Percentiles rank a stretch among this genome's conserved stretches.
These are phyloP conservation scores for Ophiocordyceps camponoti-floridani DNA, from an alignment of 2,329 filamentous ascomycete genomes.

Conservation along the genomic window DNA sequence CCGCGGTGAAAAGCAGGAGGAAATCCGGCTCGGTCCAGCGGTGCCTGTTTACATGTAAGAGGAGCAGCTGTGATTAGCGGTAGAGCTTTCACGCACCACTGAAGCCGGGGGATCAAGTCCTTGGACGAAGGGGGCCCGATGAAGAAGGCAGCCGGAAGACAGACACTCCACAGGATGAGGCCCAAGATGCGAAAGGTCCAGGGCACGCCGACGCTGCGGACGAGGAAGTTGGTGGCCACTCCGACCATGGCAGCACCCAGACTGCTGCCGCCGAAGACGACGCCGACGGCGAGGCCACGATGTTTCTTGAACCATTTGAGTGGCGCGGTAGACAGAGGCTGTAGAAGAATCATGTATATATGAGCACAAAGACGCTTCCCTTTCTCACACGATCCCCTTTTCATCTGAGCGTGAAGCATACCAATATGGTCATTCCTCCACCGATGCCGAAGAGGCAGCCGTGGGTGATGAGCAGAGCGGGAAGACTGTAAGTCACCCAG, in stretches of 20 bases:
- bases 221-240: conserved; percentile 7
- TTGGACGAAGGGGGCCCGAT: conserved; percentile 5
- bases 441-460: conserved; percentile 11
- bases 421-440: conserved; percentile 9
- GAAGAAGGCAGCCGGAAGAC: conserved; percentile 10
- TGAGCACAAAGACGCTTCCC: too few species aligned
- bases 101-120: conserved; percentile 5
- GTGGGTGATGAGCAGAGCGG: conserved; percentile 9
- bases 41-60: conserved; percentile 5
- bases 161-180: conserved; percentile 10
- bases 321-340: conserved; percentile 11
- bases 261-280: conserved; percentile 11
- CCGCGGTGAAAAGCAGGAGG: conserved; percentile 7
- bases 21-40: conserved; percentile 9
- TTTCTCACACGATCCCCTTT: too few species aligned
- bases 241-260: conserved; percentile 11
- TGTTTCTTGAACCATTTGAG: conserved; percentile 9
- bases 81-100: conserved; percentile 6
- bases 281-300: conserved; percentile 10
- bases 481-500: conserved; percentile 6
- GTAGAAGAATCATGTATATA: too few species aligned
- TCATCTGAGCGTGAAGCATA: conserved; percentile 2
- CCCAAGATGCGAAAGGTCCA: conserved; percentile 12
- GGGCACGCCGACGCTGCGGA: conserved; percentile 7
- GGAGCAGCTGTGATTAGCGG: neutral